These are phyloP conservation scores for Aspergillus sp. DNA, from an alignment of 2,329 filamentous ascomycete species.

Conservation along the genomic window DNA sequence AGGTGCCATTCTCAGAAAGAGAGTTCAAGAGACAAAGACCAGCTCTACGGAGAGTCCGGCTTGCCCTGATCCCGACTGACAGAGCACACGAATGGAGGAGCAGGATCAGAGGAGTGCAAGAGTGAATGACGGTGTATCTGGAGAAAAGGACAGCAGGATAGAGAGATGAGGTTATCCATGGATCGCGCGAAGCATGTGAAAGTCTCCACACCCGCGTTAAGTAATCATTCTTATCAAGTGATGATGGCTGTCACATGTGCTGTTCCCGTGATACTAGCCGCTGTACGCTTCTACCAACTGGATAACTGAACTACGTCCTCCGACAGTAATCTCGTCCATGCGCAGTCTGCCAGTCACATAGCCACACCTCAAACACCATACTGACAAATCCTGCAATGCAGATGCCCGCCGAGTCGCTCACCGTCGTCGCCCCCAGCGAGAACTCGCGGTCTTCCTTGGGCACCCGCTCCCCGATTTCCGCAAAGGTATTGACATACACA, in stretches of 20 bases:
- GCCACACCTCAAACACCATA: slow-evolving; percentile 74
- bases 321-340: slow-evolving; percentile 74
- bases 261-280: too few relatives aligned
- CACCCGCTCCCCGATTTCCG: slow-evolving; percentile 84
- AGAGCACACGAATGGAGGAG: too few relatives aligned
- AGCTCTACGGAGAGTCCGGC: too few relatives aligned
- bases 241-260: background rate
- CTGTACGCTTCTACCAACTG: background rate
- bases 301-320: slow-evolving; percentile 31
- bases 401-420: slow-evolving; percentile 88
- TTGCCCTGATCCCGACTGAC: too few relatives aligned
- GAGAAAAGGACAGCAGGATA: background rate
- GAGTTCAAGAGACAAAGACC: too few relatives aligned
- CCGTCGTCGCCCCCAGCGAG: slow-evolving; percentile 81
- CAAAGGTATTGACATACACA: slow-evolving; percentile 95
- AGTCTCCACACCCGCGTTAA: slow-evolving; percentile 1
- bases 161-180: background rate
- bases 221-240: background rate
- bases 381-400: slow-evolving; percentile 82
- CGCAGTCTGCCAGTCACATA: slow-evolving; percentile 82
- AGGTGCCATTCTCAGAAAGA: too few relatives aligned
- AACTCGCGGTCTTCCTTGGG: slow-evolving; percentile 80
- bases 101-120: too few relatives aligned
- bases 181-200: slow-evolving; percentile 6
- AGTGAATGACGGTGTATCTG: background rate